Evolutionary conservation across 495 filamentous ascomycete genomes (phyloP).

Genomic region (Podospora appendiculata): DNA sequence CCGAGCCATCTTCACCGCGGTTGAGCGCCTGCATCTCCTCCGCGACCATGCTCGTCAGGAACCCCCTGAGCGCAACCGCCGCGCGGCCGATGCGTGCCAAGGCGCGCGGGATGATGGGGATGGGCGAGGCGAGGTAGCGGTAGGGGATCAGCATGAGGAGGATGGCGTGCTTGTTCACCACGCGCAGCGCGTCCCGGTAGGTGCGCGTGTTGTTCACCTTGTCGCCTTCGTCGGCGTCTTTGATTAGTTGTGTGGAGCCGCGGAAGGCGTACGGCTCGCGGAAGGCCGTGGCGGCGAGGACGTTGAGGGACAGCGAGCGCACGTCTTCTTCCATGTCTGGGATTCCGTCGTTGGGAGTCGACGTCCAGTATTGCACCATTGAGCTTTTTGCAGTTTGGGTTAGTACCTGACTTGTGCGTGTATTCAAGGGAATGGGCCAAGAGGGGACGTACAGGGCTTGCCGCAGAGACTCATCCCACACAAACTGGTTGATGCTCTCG

Average conservation of each 20-base stretch:
- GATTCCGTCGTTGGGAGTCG: constrained; percentile 7
- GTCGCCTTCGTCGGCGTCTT: constrained; percentile 1
- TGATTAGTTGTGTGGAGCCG: neutral
- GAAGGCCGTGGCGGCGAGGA: constrained; percentile 36
- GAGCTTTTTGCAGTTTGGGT: constrained; percentile 10
- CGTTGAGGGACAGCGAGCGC: constrained; percentile 36
- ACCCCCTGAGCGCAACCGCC: constrained; percentile 16
- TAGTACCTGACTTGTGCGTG: too few species aligned
- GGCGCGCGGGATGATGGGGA: constrained; percentile 12
- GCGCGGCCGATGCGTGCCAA: constrained; percentile 14
- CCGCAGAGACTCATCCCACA: constrained; percentile 35
- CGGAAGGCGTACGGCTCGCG: constrained; percentile 29
- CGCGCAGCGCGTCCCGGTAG: constrained; percentile 25
- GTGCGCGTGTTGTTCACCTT: neutral
- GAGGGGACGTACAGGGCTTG: constrained; percentile 22
- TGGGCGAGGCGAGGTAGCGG: constrained; percentile 8
- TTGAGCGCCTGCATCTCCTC: constrained; percentile 4
- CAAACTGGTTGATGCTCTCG: constrained; percentile 38
- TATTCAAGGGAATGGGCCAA: too few species aligned
- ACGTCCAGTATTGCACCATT: constrained; percentile 38
- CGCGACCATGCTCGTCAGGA: constrained; percentile 18
- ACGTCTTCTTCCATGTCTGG: constrained; percentile 26
- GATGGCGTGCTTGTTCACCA: constrained; percentile 23
- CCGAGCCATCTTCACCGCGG: neutral
- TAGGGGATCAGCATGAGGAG: constrained; percentile 20